These are phyloP conservation scores for Alternaria hordeiaustralica DNA, from an alignment of 2,329 filamentous ascomycete species.

Conservation along the genomic window DNA sequence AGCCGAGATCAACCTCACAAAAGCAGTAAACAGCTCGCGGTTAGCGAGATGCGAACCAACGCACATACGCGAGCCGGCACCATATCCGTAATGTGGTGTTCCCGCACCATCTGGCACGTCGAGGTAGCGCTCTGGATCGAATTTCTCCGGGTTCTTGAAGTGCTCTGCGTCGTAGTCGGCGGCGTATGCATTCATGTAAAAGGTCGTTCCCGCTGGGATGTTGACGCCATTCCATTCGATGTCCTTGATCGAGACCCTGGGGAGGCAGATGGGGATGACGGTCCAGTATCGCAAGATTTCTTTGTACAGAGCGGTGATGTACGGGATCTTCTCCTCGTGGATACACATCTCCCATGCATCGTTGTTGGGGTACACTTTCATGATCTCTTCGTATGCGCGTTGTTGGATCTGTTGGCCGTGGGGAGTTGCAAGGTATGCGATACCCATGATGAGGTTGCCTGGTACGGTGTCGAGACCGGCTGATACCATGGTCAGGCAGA, in stretches of 20 bases:
- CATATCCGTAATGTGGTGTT: slow-evolving; percentile 58
- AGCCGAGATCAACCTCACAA: slow-evolving; percentile 55
- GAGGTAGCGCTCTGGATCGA: slow-evolving; percentile 75
- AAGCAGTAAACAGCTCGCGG: slow-evolving; percentile 54
- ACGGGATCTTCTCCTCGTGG: slow-evolving; percentile 76
- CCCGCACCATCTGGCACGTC: slow-evolving; percentile 53
- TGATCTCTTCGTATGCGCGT: slow-evolving; percentile 73
- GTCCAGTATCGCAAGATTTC: slow-evolving; percentile 80
- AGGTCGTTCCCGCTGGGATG: slow-evolving; percentile 78
- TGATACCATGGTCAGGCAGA: slow-evolving; percentile 82
- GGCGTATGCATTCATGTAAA: slow-evolving; percentile 79
- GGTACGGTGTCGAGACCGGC: slow-evolving; percentile 83
- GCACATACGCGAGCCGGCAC: slow-evolving; percentile 56
- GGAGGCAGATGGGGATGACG: slow-evolving; percentile 80
- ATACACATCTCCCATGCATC: slow-evolving; percentile 80
- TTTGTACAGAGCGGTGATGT: slow-evolving; percentile 78
- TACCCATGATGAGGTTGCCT: slow-evolving; percentile 78
- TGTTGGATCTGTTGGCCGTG: slow-evolving; percentile 74
- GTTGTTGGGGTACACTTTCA: slow-evolving; percentile 72
- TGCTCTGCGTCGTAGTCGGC: slow-evolving; percentile 74
- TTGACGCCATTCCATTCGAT: slow-evolving; percentile 70
- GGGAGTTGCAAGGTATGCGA: slow-evolving; percentile 74
- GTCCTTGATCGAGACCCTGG: slow-evolving; percentile 73
- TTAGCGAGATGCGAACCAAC: slow-evolving; percentile 55
- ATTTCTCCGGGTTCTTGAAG: slow-evolving; percentile 68